Percentiles rank a stretch among this genome's conserved stretches.
Conservation (phyloP, 345 rosid species). For the Adansonia digitata region DNA sequence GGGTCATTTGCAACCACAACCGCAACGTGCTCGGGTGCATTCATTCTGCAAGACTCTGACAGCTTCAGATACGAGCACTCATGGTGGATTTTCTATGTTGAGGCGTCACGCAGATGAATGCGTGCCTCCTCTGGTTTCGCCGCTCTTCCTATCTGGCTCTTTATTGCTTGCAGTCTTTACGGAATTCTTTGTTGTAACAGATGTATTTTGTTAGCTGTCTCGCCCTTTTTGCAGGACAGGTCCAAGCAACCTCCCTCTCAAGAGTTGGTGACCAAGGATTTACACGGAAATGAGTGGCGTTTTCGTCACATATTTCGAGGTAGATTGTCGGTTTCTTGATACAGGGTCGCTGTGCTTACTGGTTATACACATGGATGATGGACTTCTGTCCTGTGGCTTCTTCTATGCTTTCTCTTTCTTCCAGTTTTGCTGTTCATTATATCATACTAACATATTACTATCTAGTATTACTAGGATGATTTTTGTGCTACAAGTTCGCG, state of each 20-base stretch:
- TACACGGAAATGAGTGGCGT: slow-evolving; percentile 57
- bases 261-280: slow-evolving; percentile 60
- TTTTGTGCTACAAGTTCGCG: background rate
- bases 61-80: slow-evolving; percentile 10
- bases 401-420: too few species aligned
- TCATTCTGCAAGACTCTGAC: background rate
- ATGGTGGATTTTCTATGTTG: slow-evolving; percentile 63
- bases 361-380: too few species aligned
- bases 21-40: too few species aligned
- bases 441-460: background rate
- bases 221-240: slow-evolving; percentile 43
- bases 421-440: too few species aligned
- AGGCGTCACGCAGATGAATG: slow-evolving; percentile 69
- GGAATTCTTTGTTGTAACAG: background rate
- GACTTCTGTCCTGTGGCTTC: background rate
- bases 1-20: too few species aligned
- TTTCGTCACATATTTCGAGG: slow-evolving; percentile 64
- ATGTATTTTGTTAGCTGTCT: too few species aligned
- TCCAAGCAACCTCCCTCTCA: slow-evolving; percentile 59
- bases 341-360: background rate
- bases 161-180: background rate
- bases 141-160: background rate
- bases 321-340: background rate
- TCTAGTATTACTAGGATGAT: background rate
- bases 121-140: slow-evolving; percentile 51